phyloP scores from a whole-genome alignment of 1,284 basidiomycete genomes.

The Hemileia vastatrix region DNA sequence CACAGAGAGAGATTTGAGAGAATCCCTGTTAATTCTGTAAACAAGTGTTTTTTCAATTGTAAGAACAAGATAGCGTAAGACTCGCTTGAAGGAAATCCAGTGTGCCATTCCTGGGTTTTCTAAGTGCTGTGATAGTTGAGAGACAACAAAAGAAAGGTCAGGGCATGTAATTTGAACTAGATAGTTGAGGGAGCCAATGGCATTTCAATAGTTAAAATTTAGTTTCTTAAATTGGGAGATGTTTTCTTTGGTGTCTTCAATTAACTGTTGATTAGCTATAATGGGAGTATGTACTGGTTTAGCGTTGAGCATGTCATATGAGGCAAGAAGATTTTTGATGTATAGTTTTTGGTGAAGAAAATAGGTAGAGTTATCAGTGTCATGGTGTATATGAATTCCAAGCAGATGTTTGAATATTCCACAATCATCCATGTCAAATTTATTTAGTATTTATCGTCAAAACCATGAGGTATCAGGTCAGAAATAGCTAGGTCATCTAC shows the following conservation, averaged over 20 bases:
- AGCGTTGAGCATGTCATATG: neutral
- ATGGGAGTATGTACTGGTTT: neutral
- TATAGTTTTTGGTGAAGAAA: neutral
- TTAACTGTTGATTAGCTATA: neutral
- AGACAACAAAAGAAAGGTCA: neutral
- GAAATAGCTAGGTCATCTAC: constrained; percentile 2
- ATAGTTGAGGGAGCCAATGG: neutral
- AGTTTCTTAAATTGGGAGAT: neutral
- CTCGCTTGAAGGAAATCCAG: neutral
- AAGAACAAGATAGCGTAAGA: neutral
- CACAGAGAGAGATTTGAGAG: too few relatives aligned
- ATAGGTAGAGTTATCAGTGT: neutral
- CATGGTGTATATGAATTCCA: neutral
- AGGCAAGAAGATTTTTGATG: neutral
- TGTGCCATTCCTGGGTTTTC: neutral
- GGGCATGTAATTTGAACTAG: neutral
- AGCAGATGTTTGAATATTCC: neutral
- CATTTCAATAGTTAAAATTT: neutral
- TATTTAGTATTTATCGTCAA: neutral
- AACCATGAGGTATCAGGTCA: neutral
- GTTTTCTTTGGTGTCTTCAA: neutral
- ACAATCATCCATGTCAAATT: neutral
- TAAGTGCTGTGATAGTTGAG: neutral
- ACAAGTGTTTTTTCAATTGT: too few relatives aligned
- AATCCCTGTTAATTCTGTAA: too few relatives aligned